Evolutionary conservation across 2,329 filamentous ascomycete genomes (phyloP).

Genomic region (Clonostachys solani): DNA sequence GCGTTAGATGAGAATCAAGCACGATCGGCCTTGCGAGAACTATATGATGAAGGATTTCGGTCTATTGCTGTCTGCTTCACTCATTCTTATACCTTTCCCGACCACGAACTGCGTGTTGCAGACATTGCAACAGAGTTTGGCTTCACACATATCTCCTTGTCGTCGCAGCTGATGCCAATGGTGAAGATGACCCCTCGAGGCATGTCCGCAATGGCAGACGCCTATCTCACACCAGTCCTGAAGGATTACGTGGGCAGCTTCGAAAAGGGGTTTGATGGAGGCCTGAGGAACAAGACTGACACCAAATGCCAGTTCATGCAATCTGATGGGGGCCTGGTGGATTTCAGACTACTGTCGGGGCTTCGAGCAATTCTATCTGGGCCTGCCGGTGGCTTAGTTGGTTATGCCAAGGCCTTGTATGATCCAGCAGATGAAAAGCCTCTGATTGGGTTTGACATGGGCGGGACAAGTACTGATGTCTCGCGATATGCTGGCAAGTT

Average conservation of each 20-base stretch:
- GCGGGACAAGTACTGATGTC: conserved; percentile 67
- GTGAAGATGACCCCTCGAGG: conserved; percentile 36
- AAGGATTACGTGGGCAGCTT: conserved; percentile 26
- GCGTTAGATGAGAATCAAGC: conserved; percentile 48
- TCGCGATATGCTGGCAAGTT: conserved; percentile 65
- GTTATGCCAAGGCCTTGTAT: conserved; percentile 70
- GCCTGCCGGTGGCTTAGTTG: conserved; percentile 74
- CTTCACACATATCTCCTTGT: conserved; percentile 25
- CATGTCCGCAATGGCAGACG: conserved; percentile 35
- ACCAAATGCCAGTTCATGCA: conserved; percentile 3
- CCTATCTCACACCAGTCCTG: conserved; percentile 35
- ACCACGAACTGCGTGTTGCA: conserved; percentile 42
- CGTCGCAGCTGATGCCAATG: conserved; percentile 25
- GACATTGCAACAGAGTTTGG: conserved; percentile 29
- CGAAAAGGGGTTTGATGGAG: not conserved
- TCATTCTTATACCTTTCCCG: conserved; percentile 63
- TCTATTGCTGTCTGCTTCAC: conserved; percentile 58
- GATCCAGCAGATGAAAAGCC: conserved; percentile 63
- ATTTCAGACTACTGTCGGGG: conserved; percentile 17
- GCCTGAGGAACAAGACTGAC: not conserved
- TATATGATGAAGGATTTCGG: conserved; percentile 57
- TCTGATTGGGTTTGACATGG: too few relatives aligned
- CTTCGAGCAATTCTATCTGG: conserved; percentile 68
- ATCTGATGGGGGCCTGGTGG: conserved; percentile 4
- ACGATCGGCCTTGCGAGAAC: conserved; percentile 49